Evolutionary conservation across 257 asterid genomes (phyloP), one percentile per base, ranked within the genome.

Genomic region (Phtheirospermum japonicum): DNA sequence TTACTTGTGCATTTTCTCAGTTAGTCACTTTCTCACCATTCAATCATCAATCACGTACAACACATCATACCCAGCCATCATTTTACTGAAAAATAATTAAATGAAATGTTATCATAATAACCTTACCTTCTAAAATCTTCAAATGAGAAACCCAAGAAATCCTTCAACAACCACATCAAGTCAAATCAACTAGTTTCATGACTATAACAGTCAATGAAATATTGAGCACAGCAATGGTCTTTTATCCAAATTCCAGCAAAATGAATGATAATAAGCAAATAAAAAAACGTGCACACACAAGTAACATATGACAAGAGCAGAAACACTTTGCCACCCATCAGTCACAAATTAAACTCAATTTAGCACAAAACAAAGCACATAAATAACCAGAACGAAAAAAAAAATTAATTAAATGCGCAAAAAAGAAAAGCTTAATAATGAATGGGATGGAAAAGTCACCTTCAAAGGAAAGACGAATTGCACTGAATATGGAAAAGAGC

Each of bases 81-180:
- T 34, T 34, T 5, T 34, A 34, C 40, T 34, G 40, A 34, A 34
- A 34, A 34, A 34, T 34, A 5, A 34, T 34, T 34, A 34, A 34
- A 34, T 34, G 3, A 34, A 34, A 6, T 34, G 40, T 34, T 34
- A 34, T 34, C 10, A 34, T 34, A 6, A 34, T n/a, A n/a, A n/a
- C n/a, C n/a, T n/a, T n/a, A n/a, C n/a, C n/a, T n/a, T n/a, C n/a
- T n/a, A n/a, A 13, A 39, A 39, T 13, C 17, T 42, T 7, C 4
- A 12, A 42, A 42, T 11, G 4, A 12, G 17, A 14, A 46, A 14
- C 26, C 7, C 23, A 46, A 46, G 4, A 4, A 43, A 43, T 43
- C 50, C 50, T 43, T 43, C 50, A 23, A 40, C 55, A 43, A 16
- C 31, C 42, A 43, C 55, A 61, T 19, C 23, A 42, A 61, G 26